Percentiles rank a stretch among this genome's conserved stretches.
Evolutionary conservation across 257 asterid species (phyloP).

Genomic region (Striga asiatica): DNA sequence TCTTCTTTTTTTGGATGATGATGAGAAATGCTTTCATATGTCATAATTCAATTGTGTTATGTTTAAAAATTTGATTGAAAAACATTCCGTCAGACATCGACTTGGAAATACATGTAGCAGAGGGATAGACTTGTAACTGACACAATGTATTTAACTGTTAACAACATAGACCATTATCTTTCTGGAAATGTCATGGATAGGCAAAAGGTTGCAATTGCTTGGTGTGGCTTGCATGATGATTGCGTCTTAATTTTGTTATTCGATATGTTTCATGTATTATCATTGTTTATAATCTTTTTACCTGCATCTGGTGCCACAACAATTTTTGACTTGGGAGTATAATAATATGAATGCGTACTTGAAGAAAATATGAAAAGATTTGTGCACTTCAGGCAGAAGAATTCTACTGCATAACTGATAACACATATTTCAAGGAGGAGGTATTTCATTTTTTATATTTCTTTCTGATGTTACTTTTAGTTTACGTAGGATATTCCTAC

Average conservation of each 20-base stretch:
- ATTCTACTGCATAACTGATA: constrained; percentile 86
- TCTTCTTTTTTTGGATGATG: too few species aligned
- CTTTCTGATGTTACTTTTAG: too few species aligned
- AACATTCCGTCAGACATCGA: constrained; percentile 1
- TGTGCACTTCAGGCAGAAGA: constrained; percentile 92
- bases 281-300: too few species aligned
- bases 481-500: too few species aligned
- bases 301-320: background rate
- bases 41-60: too few species aligned
- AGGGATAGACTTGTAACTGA: constrained; percentile 92
- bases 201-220: constrained; percentile 70
- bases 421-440: constrained; percentile 86
- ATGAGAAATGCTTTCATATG: too few species aligned
- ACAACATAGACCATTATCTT: constrained; percentile 89
- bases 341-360: constrained; percentile 8
- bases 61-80: background rate
- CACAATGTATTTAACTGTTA: constrained; percentile 73
- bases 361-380: constrained; percentile 90
- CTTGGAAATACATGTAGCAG: constrained; percentile 47
- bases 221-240: constrained; percentile 99
- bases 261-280: too few species aligned
- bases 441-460: constrained; percentile 14
- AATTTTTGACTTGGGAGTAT: background rate
- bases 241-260: constrained; percentile 60
- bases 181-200: constrained; percentile 83